phyloP scores from a whole-genome alignment of 2,329 filamentous ascomycete species.

The Verticillium klebahnii region DNA sequence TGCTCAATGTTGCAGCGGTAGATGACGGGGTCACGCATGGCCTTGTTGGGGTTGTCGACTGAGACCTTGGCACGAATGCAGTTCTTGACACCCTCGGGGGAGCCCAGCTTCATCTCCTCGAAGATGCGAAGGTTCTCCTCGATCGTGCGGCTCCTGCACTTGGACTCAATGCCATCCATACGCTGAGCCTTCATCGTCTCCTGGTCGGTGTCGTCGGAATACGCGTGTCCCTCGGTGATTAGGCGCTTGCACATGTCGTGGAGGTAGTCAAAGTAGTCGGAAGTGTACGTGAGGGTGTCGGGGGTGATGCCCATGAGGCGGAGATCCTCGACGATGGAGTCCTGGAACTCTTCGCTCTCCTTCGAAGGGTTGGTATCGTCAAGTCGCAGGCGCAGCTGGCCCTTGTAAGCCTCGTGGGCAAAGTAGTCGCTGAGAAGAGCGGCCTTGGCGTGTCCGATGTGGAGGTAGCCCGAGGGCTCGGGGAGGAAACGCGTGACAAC shows the following conservation, averaged over 20 bases:
- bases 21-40: slow-evolving; percentile 93
- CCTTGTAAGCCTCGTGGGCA: slow-evolving; percentile 87
- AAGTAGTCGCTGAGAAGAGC: slow-evolving; percentile 95
- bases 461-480: slow-evolving; percentile 83
- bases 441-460: slow-evolving; percentile 94
- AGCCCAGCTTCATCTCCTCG: slow-evolving; percentile 87
- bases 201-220: slow-evolving; percentile 90
- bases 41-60: slow-evolving; percentile 88
- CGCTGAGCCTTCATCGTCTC: slow-evolving; percentile 84
- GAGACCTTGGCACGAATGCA: slow-evolving; percentile 95
- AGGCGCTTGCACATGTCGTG: slow-evolving; percentile 81
- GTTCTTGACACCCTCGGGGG: slow-evolving; percentile 73
- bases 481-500: slow-evolving; percentile 91
- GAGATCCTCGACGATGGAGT: slow-evolving; percentile 89
- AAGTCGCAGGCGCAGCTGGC: slow-evolving; percentile 85
- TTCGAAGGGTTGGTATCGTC: slow-evolving; percentile 98
- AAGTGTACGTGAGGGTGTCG: slow-evolving; percentile 82
- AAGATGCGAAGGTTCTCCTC: slow-evolving; percentile 86
- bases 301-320: slow-evolving; percentile 88
- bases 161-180: slow-evolving; percentile 77
- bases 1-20: slow-evolving; percentile 79
- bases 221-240: slow-evolving; percentile 83
- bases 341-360: slow-evolving; percentile 94
- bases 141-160: slow-evolving; percentile 69
- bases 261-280: slow-evolving; percentile 90